phyloP scores from a whole-genome alignment of 75 land plant species.

The Pinus tabuliformis region DNA sequence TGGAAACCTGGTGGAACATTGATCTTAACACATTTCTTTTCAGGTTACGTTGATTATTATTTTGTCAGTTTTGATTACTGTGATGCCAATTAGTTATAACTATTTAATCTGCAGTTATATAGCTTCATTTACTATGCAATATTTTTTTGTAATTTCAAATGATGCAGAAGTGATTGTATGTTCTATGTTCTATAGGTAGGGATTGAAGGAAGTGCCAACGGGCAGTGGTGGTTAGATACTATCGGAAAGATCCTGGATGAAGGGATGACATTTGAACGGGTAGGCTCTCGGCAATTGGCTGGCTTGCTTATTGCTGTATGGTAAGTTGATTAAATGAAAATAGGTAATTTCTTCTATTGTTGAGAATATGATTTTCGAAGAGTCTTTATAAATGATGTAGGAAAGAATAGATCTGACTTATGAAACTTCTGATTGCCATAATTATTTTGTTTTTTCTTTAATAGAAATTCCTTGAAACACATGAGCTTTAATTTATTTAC shows the following conservation, averaged over 20 bases:
- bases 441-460: not conserved
- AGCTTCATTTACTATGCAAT: not conserved
- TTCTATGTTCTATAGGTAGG: conserved; percentile 68
- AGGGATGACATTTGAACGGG: conserved; percentile 65
- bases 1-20: no score
- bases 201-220: conserved; percentile 79
- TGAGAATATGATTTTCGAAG: not conserved
- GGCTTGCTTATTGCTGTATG: conserved; percentile 87
- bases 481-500: not conserved
- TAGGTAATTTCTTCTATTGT: not conserved
- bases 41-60: not conserved
- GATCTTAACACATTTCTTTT: not conserved
- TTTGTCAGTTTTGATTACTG: not conserved
- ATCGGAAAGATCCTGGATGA: conserved; percentile 73
- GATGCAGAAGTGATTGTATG: not conserved
- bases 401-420: not conserved
- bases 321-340: conserved; percentile 33
- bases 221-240: conserved; percentile 93
- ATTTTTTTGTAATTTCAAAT: not conserved
- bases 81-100: not conserved
- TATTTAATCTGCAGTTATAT: not conserved
- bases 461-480: not conserved
- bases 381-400: not conserved
- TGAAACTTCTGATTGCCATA: not conserved
- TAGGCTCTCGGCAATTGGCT: conserved; percentile 88